Percentiles rank a stretch among this genome's conserved stretches.
phyloP scores from a whole-genome alignment of 352 stramenopile species.

The Pythium aristosporum region DNA sequence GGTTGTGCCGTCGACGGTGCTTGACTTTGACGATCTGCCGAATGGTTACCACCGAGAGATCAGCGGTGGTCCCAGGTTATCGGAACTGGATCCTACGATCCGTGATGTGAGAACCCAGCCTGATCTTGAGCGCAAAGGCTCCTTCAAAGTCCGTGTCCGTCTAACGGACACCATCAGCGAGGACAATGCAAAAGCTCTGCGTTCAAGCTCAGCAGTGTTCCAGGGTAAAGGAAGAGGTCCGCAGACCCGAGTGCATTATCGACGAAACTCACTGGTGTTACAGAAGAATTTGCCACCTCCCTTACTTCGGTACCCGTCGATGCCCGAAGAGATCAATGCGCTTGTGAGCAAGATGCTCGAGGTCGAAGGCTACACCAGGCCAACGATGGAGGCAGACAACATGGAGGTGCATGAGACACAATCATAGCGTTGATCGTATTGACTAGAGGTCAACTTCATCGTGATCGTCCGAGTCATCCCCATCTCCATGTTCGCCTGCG shows the following conservation, averaged over 20 bases:
- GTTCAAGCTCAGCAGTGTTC: constrained; percentile 2
- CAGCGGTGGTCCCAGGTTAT: background rate
- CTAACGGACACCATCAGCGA: background rate
- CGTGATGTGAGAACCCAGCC: background rate
- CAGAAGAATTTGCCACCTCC: constrained; percentile 14
- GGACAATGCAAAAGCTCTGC: background rate
- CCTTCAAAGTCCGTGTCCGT: background rate
- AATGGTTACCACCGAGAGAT: background rate
- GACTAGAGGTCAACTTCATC: constrained; percentile 32
- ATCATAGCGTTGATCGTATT: background rate
- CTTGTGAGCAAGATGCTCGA: constrained; percentile 55
- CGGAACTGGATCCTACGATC: background rate
- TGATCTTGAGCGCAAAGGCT: background rate
- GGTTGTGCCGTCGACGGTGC: background rate
- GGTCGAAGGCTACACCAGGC: constrained; percentile 43
- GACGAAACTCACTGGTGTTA: constrained; percentile 10
- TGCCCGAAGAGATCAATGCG: constrained; percentile 38
- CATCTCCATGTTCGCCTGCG: background rate
- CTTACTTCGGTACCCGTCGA: constrained; percentile 35
- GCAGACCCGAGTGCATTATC: background rate
- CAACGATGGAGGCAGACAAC: background rate
- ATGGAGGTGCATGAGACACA: background rate
- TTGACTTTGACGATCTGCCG: background rate
- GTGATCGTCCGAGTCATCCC: constrained; percentile 27
- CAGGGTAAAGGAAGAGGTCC: constrained; percentile 6